A percentile compares a stretch with the other conserved stretches of the same genome.
These are phyloP conservation scores for Leucocoprinus birnbaumii DNA, from an alignment of 768 basidiomycete species.

Conservation along the genomic window DNA sequence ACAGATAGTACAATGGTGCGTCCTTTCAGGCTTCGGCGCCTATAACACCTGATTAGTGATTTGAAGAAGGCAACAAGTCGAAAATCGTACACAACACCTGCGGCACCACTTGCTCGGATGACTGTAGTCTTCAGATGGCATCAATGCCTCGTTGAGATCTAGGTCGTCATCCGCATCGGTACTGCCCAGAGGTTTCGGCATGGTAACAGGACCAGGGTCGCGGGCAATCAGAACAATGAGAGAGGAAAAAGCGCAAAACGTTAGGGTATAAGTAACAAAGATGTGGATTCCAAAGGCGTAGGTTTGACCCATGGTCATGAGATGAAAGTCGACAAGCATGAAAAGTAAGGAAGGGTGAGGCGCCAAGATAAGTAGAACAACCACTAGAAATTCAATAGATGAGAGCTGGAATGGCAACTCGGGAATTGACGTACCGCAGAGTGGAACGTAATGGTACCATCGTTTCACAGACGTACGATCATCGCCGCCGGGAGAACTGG, in stretches of 20 bases:
- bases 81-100: conserved; percentile 59
- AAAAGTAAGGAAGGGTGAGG: conserved; percentile 76
- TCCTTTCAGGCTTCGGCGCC: conserved; percentile 74
- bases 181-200: conserved; percentile 18
- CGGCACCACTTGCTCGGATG: conserved; percentile 70
- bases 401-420: neutral
- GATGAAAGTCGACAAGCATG: conserved; percentile 66
- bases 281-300: conserved; percentile 52
- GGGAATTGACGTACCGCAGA: conserved; percentile 44
- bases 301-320: conserved; percentile 48
- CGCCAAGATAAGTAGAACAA: conserved; percentile 56
- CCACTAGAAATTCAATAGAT: conserved; percentile 20
- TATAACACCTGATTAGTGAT: conserved; percentile 15
- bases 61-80: neutral
- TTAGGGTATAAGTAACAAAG: conserved; percentile 56
- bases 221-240: conserved; percentile 70
- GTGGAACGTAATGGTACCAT: conserved; percentile 59
- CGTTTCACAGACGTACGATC: conserved; percentile 33
- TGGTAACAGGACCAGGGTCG: conserved; percentile 69
- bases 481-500: conserved; percentile 16
- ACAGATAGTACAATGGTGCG: conserved; percentile 77
- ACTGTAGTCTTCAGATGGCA: conserved; percentile 40
- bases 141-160: conserved; percentile 59
- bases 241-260: conserved; percentile 68
- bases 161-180: conserved; percentile 33